Base-by-base conservation (phyloP, 2,329 filamentous ascomycete species). In the Ascochyta lentis region DNA sequence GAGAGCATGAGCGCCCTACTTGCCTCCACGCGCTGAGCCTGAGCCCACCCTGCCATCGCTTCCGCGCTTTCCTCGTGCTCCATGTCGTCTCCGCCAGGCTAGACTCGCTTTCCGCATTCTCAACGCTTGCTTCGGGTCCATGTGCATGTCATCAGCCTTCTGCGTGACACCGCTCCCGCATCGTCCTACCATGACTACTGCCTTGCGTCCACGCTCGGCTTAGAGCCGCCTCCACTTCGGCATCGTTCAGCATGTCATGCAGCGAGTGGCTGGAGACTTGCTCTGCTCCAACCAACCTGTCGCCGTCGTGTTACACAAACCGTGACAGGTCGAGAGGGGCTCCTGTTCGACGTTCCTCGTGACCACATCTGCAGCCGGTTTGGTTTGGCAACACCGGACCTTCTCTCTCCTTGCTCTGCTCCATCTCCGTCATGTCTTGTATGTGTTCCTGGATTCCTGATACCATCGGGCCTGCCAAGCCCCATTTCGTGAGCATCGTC, bases 31-130 rank as follows among this genome's bases (percentile, higher is more conserved):
- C 56, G 40, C 54, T 42, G 42, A 56, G 47, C 38, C 54, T 43
- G 42, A 56, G 47, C 38, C 42, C 38, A 39, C 43, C 34, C 31
- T 58, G 46, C 58, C 49, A 44, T 62, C 45, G 59, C 35, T 40
- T 61, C 44, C 59, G 63, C 64, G 61, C 57, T 63, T 19, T 68
- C 67, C 67, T 72, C 66, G 69, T 69, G 68, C 63, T 65, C 53
- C 31, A 43, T 48, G 58, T 54, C 42, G 51, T 46, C 55, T 63
- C 56, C 51, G 59, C 61, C 58, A 59, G 29, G 60, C 57, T 56
- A 59, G 57, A 56, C 46, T 50, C 50, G 49, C 52, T 42, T 22
- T 54, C 60, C 60, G 65, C 58, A 44, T 56, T 56, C 38, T 51
- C 47, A 50, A 56, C 53, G 47, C 31, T 48, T 58, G 44, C 54